Percentiles rank a stretch among this genome's conserved stretches.
Conservation (phyloP, 2,329 filamentous ascomycete species). For the Penicillium sp. region DNA sequence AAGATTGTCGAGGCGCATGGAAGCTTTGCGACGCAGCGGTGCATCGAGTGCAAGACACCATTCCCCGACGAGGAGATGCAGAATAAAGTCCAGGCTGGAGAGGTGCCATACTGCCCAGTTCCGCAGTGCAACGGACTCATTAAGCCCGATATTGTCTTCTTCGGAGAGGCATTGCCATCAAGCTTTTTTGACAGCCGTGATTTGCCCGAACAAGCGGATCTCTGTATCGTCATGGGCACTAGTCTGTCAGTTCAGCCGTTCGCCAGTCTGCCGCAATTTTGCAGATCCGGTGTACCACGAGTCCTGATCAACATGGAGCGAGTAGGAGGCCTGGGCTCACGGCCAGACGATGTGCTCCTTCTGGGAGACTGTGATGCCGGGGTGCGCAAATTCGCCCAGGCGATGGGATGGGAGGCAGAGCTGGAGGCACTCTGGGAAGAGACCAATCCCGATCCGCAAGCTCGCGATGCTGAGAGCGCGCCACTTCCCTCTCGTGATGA, state of each 20-base stretch:
- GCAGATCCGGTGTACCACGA: conserved; percentile 59
- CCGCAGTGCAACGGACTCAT: conserved; percentile 66
- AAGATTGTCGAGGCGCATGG: conserved; percentile 91
- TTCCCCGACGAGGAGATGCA: conserved; percentile 73
- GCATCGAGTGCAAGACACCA: conserved; percentile 73
- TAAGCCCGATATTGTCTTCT: conserved; percentile 94
- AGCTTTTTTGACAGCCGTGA: conserved; percentile 57
- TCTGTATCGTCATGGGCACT: conserved; percentile 82
- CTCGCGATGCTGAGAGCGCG: conserved; percentile 36
- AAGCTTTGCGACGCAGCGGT: conserved; percentile 84
- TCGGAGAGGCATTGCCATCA: conserved; percentile 67
- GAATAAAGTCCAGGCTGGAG: conserved; percentile 57
- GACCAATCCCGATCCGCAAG: conserved; percentile 58
- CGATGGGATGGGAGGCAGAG: conserved; percentile 79
- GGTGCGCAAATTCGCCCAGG: conserved; percentile 69
- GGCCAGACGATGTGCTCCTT: conserved; percentile 76
- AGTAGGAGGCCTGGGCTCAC: conserved; percentile 70
- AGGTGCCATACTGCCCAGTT: conserved; percentile 62
- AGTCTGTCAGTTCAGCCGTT: conserved; percentile 86
- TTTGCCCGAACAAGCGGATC: conserved; percentile 59
- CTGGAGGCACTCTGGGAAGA: conserved; percentile 68
- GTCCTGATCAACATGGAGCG: conserved; percentile 81
- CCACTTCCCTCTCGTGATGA: conserved; percentile 49
- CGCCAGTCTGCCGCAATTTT: conserved; percentile 66
- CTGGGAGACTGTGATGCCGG: conserved; percentile 79